Base-by-base conservation (phyloP, 306 rosid genomes). In the Datisca glomerata region DNA sequence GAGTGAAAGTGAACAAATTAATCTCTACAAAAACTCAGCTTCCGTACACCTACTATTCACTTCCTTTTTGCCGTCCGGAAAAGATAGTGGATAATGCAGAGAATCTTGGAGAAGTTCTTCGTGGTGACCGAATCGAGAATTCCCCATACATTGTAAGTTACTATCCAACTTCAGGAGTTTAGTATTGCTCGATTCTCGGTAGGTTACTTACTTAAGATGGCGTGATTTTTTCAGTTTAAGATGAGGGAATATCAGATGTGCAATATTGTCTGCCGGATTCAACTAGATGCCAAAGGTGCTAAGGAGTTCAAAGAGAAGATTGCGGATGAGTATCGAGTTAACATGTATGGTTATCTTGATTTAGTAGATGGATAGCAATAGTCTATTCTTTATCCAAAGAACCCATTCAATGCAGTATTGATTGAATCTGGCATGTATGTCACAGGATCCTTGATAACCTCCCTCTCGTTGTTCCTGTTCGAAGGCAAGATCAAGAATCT, bases 91-190 rank as follows among this genome's bases (percentile, higher is more conserved):
- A 86, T 40, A 86, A 91, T 66, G 64, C 96, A n/a, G 96, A 86
- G 71, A 86, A 86, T 66, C 93, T 86, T n/a, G 96, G 96, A 61
- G 96, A 86, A 68, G 96, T 86, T 14, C 91, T 86, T 47, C 96
- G 96, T 23, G 96, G 96, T 51, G 96, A 86, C 49, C 89, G 96
- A 18, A 86, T 86, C 57, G 96, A 86, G 58, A 86, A 86, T 67
- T 81, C 96, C 12, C 81, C 68, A 13, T 86, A 70, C 63, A 68
- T 35, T 80, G 96, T 86, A 20, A 55, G 96, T 72, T 32, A 51
- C 29, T 3, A 44, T 22, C 35, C 54, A 35, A 43, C 29, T 7
- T n/a, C 31, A n/a, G 31, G 18, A 37, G 9, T 13, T 19, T 37
- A 4, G 18, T 37, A 13, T 1, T 13, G 5, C 4, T 13, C 16